Base-by-base conservation (phyloP, 257 asterid species). In the Solanum clarkiae region DNA sequence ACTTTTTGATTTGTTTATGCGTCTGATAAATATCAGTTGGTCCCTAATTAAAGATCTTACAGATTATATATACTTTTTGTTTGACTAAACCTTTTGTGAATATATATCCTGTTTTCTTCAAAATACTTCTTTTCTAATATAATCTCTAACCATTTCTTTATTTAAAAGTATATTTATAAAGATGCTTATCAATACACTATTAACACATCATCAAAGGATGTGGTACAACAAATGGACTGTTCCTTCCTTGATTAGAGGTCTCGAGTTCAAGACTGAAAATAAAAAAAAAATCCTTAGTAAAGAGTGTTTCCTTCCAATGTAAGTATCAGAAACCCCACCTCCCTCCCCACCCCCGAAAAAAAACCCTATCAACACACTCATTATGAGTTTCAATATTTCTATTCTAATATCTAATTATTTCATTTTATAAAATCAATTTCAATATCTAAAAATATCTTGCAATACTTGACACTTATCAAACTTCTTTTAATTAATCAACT, bases 141-240 rank as follows among this genome's bases (percentile, higher is more conserved):
- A 36, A 36, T 36, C 6, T 36, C 42, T 36, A 4, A 36, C 6
- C 6, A 36, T 36, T 36, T 36, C 6, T 36, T 36, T 36, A 36
- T 36, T 4, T n/a, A n/a, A 59, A 59, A 10, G n/a, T 4, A 59
- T 56, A 56, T 18, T 59, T 59, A 29, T 59, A n/a, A 59, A n/a
- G n/a, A 20, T 59, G n/a, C 66, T 4, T 59, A 59, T n/a, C 66
- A 59, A n/a, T 59, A 36, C 6, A 36, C 42, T 36, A 36, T 36
- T 36, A 36, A 36, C 5, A 36, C 6, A 5, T 36, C 6, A 36
- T 4, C 6, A 36, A 36, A 36, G 6, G 42, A 36, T 4, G 40
- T 36, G 36, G 1, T 3, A 4, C 4, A 32, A 0, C 36, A 32
- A 0, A 29, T 29, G 4, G 4, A 0, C 0, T 36, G 6, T 5